These are phyloP conservation scores for Colletotrichum karsti DNA, from an alignment of 2,329 filamentous ascomycete species.

Conservation along the genomic window DNA sequence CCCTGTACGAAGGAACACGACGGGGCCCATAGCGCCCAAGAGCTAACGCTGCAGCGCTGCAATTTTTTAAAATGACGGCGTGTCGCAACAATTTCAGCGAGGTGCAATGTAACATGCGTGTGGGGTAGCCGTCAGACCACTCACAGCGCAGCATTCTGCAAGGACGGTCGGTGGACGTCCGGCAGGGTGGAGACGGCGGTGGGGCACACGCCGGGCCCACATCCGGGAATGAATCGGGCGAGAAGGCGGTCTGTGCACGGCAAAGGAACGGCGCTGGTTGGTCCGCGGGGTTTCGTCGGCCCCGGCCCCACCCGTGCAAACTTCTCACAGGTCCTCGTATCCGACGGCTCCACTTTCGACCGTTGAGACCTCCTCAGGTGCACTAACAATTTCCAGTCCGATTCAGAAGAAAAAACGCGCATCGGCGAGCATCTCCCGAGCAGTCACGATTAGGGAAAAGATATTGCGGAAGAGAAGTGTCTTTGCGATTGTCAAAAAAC, in stretches of 20 bases:
- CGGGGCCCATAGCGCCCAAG: background rate
- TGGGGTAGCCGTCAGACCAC: background rate
- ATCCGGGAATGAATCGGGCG: conserved; percentile 8
- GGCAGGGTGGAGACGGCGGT: background rate
- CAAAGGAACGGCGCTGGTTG: conserved; percentile 13
- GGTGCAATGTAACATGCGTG: conserved; percentile 14
- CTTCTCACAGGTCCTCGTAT: conserved; percentile 24
- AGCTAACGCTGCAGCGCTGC: conserved; percentile 9
- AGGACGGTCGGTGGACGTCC: conserved; percentile 7
- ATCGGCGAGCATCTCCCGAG: background rate
- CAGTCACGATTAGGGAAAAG: background rate
- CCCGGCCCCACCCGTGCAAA: conserved; percentile 21
- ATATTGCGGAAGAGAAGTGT: too few species aligned
- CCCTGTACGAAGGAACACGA: too few species aligned
- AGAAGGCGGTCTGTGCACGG: background rate
- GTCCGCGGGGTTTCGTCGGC: conserved; percentile 5
- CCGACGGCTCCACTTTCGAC: background rate
- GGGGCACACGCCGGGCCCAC: conserved; percentile 7
- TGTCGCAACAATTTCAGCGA: conserved; percentile 26
- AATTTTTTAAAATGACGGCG: conserved; percentile 17
- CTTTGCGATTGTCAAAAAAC: background rate
- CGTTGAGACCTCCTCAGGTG: background rate
- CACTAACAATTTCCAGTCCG: background rate
- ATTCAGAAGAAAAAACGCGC: background rate
- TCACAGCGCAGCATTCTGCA: background rate